These are phyloP conservation scores for Pseudopediastrum boryanum DNA, from an alignment of 139 green algal genomes.

Conservation along the genomic window DNA sequence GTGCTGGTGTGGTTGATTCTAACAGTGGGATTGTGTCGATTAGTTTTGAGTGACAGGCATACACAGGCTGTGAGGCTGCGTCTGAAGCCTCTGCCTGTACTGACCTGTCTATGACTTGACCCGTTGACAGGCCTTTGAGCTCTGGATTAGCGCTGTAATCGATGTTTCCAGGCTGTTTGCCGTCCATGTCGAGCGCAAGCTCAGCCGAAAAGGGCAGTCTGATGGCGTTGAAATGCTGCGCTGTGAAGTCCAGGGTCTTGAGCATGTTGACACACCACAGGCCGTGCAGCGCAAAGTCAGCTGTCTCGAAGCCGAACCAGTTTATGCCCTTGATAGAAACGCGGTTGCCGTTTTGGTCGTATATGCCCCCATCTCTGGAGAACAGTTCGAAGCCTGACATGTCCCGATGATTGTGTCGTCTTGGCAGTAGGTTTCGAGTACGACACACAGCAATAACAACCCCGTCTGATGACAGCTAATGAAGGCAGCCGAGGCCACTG, in stretches of 20 bases:
- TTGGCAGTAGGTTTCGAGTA: too few species aligned
- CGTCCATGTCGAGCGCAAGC: conserved; percentile 40
- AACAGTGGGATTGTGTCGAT: too few species aligned
- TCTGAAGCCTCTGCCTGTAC: too few species aligned
- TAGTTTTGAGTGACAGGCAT: too few species aligned
- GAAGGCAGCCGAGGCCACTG: too few species aligned
- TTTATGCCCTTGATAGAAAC: conserved; percentile 35
- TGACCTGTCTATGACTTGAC: conserved; percentile 36
- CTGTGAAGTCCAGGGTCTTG: conserved; percentile 14
- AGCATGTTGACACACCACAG: conserved; percentile 37
- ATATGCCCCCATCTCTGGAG: conserved; percentile 21
- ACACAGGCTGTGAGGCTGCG: too few species aligned
- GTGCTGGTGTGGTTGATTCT: too few species aligned
- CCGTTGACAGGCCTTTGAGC: conserved; percentile 31
- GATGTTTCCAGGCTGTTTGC: conserved; percentile 23
- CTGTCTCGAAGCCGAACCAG: conserved; percentile 42
- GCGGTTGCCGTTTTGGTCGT: conserved; percentile 3
- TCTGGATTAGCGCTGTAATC: conserved; percentile 33
- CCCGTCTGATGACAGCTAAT: too few species aligned
- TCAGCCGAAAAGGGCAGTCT: conserved; percentile 37
- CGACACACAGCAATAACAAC: too few species aligned
- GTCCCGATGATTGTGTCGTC: neutral
- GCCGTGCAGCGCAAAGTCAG: conserved; percentile 37
- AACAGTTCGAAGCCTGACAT: conserved; percentile 27
- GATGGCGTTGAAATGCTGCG: conserved; percentile 44